Conservation (phyloP, 305 asterid species). For the Solanum chacoense region DNA sequence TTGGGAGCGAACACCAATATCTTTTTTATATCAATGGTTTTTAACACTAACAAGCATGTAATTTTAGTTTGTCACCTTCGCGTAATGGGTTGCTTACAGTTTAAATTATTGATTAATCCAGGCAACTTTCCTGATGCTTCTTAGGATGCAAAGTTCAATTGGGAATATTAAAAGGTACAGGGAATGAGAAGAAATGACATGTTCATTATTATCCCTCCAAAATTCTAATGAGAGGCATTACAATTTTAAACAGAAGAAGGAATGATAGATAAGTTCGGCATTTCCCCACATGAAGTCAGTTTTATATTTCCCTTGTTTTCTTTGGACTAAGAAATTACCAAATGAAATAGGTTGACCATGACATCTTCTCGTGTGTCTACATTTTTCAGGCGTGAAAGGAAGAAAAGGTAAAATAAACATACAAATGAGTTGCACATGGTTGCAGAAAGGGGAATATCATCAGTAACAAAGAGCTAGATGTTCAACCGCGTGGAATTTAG, state of each 20-base stretch:
- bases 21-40: not conserved
- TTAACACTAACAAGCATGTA: not conserved
- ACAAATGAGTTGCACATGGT: not conserved
- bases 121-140: not conserved
- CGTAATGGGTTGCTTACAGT: not conserved
- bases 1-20: not conserved
- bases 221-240: not conserved
- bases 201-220: not conserved
- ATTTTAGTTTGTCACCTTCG: not conserved
- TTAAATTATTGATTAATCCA: not conserved
- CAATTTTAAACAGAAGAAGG: not conserved
- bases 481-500: not conserved
- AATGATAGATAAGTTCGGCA: not conserved
- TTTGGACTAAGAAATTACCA: not conserved
- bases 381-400: not conserved
- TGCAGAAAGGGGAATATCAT: not conserved
- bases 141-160: not conserved
- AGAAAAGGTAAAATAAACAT: not conserved
- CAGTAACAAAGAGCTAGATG: not conserved
- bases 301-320: not conserved
- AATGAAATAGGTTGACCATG: not conserved
- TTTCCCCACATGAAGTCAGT: not conserved
- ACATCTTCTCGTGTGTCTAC: not conserved
- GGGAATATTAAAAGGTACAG: not conserved
- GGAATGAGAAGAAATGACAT: not conserved